Base-by-base conservation (phyloP, 768 basidiomycete genomes). In the Lyophyllum shimeji region DNA sequence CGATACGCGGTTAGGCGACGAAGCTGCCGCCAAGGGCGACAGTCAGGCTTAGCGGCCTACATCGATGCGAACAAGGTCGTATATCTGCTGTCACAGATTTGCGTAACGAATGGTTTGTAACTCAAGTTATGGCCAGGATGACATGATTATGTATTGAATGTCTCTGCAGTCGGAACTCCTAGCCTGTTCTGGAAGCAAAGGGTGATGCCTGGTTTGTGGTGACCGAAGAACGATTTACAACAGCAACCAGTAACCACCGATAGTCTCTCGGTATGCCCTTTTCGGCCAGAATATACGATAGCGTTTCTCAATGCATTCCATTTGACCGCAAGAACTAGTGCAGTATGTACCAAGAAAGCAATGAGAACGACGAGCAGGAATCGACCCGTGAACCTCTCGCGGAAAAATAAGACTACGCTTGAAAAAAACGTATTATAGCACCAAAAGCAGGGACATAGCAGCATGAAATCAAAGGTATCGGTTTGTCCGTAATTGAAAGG, bases 371-470 rank as follows among this genome's bases (percentile, higher is more conserved):
- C 52, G 55, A 62, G 57, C 63, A 63, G 59, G 58, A 67, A 62
- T 67, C 66, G 61, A 70, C 68, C 69, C 66, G 60, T 67, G 59
- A 63, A 60, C 69, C 69, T 69, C 67, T 67, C 63, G 68, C 68
- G 52, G 61, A 60, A 63, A 61, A 29, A 64, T 65, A 67, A 59
- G 62, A 68, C 68, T 69, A 69, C 67, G 64, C 66, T 61, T 51
- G 40, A 62, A 67, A 72, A 71, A 29, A 70, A 73, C 69, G 65
- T 71, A 75, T 75, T 74, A 76, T 29, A 68, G 69, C 70, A 75
- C 69, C 65, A 59, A 66, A 44, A 69, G 65, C 48, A 58, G 31
- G 43, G 45, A n/a, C 68, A 67, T 68, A 74, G 68, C 72, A 74
- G 63, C 72, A 63, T 64, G 66, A 67, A 72, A 67, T 68, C 68